These are phyloP conservation scores for Vaccinium corymbosum DNA, from an alignment of 148 eudicot species.

Conservation along the genomic window DNA sequence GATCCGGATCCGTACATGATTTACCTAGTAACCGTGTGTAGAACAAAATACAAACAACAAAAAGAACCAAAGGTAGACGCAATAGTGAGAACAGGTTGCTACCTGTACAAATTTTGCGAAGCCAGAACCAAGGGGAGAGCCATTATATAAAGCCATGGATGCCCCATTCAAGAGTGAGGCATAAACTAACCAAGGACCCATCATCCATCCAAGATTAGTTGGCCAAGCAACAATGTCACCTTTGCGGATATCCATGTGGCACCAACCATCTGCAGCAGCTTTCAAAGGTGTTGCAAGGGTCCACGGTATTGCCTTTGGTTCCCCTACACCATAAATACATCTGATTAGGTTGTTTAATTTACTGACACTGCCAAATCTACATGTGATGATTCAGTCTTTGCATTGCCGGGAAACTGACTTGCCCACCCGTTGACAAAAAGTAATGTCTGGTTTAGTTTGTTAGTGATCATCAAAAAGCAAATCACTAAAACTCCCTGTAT, in stretches of 20 bases:
- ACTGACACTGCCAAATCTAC: not conserved
- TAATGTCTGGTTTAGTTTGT: not conserved
- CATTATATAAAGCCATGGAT: conserved; percentile 82
- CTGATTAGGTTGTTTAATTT: conserved; percentile 11
- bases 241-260: conserved; percentile 75
- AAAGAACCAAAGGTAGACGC: not conserved
- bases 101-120: conserved; percentile 97
- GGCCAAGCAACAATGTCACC: conserved; percentile 96
- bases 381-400: not conserved
- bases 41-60: not conserved
- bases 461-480: not conserved
- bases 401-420: not conserved
- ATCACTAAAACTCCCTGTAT: not conserved
- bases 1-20: not conserved
- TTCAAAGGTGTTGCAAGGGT: conserved; percentile 72
- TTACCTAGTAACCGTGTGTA: not conserved
- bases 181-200: conserved; percentile 99
- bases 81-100: conserved; percentile 8
- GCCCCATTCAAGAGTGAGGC: conserved; percentile 83
- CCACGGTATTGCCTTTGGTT: conserved; percentile 99
- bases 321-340: conserved; percentile 46
- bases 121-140: conserved; percentile 85
- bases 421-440: not conserved
- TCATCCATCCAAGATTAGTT: conserved; percentile 99
- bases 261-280: conserved; percentile 98